Evolutionary conservation across 129 eudicot species (phyloP).

Genomic region (Centrapalus pauciflorus): DNA sequence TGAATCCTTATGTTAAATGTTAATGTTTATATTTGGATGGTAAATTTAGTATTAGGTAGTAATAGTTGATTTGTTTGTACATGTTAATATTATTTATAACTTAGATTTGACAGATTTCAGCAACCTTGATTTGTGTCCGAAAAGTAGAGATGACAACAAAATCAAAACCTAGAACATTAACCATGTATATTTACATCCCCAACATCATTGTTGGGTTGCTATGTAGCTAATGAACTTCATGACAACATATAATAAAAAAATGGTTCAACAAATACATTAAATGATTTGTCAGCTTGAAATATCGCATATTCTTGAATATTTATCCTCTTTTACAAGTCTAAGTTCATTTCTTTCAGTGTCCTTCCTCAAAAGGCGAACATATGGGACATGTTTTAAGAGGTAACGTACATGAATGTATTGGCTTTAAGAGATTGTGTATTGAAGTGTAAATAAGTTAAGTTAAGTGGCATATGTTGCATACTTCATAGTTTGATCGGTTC

Average conservation of each 20-base stretch:
- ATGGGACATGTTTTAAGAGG: background rate
- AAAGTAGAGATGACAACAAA: conserved; percentile 49
- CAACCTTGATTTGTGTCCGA: conserved; percentile 24
- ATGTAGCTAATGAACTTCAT: background rate
- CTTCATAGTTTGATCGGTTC: background rate
- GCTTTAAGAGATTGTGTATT: background rate
- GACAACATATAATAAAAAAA: background rate
- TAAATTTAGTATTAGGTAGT: conserved; percentile 1
- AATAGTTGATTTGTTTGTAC: conserved; percentile 13
- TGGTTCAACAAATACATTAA: background rate
- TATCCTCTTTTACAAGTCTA: background rate
- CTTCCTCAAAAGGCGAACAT: no score
- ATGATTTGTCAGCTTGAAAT: background rate
- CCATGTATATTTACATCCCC: conserved; percentile 84
- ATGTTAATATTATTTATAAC: conserved; percentile 20
- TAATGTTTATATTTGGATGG: background rate
- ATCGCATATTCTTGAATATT: conserved; percentile 1
- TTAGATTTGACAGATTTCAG: conserved; percentile 13
- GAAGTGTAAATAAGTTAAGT: background rate
- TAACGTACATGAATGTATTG: background rate
- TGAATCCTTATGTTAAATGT: background rate
- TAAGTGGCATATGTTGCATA: background rate
- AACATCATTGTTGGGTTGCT: conserved; percentile 74
- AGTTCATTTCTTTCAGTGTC: no score
- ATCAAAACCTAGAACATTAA: conserved; percentile 48